Base-by-base conservation (phyloP, 257 asterid genomes). In the Galeopsis tetrahit region DNA sequence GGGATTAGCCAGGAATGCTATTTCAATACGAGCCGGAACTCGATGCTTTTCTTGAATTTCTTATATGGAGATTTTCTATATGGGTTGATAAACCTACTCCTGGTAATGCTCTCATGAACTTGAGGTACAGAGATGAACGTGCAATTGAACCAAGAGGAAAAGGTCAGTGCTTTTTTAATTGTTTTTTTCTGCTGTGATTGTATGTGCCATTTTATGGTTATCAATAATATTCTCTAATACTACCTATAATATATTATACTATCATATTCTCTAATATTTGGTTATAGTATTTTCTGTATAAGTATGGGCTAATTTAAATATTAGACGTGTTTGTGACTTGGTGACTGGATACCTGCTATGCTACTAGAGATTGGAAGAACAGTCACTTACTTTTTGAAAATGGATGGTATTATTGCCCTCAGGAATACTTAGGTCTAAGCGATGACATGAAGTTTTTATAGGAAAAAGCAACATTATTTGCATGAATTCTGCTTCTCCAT, bases 81-180 rank as follows among this genome's bases (percentile, higher is more conserved):
- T 95, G 99, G 98, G 99, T 92, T 39, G 98, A 95, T 81, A 92
- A 95, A 84, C 98, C 99, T 75, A 95, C 97, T 17, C 98, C 97
- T 42, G 99, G 99, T 36, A 95, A 90, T 71, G 84, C 88, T 75
- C 90, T 88, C 79, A 90, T 90, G 97, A 88, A 88, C 73, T 71
- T 87, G 77, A 72, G 84, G 76, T 95, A 92, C 67, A 87, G 96
- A 83, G 99, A 95, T 80, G 97, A 95, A 70, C 93, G 92, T 21
- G 96, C 96, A 9, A 73, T 83, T 75, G 98, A 85, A 82, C 81
- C 81, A 44, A 82, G 79, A 77, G 96, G 84, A 70, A 88, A 92
- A 95, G 96, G 99, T 95, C 63, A 67, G 85, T 70, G 55, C 10
- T 71, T 56, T 28, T 63, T 14, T 43, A 66, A 40, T 65, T 74